Evolutionary conservation across 371 early-diverging fungal genomes (phyloP).

Genomic region (Mortierella polycephala): DNA sequence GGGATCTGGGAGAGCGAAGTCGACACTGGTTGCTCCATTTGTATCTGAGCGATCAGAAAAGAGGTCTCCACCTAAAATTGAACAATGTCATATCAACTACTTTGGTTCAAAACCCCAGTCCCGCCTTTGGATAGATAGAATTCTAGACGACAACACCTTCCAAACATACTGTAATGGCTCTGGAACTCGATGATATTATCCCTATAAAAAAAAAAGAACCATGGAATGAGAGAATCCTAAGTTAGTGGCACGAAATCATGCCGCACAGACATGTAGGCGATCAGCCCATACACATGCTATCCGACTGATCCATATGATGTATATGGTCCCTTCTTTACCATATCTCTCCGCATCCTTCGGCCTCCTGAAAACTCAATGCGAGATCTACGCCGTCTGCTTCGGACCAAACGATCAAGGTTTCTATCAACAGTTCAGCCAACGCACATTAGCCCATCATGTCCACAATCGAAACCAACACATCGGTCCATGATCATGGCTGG

Average conservation of each 20-base stretch:
- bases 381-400: slow-evolving; percentile 81
- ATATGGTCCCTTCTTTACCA: slow-evolving; percentile 63
- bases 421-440: slow-evolving; percentile 59
- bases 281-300: no score
- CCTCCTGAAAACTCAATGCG: slow-evolving; percentile 93
- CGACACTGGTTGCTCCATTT: slow-evolving; percentile 42
- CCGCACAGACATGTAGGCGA: no score
- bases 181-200: slow-evolving; percentile 56
- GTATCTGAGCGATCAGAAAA: slow-evolving; percentile 49
- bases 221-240: background rate
- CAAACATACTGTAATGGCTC: slow-evolving; percentile 46
- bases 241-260: slow-evolving; percentile 9
- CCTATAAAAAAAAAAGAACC: slow-evolving; percentile 42
- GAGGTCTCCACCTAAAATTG: slow-evolving; percentile 31
- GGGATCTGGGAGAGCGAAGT: slow-evolving; percentile 67
- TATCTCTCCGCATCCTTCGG: slow-evolving; percentile 82
- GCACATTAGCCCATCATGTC: background rate
- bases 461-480: background rate
- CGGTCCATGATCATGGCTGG: background rate
- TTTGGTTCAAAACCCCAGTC: no score
- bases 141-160: background rate
- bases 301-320: background rate
- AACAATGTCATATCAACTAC: background rate
- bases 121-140: background rate
- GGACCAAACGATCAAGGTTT: slow-evolving; percentile 93